A percentile compares a stretch with the other conserved stretches of the same genome.
Evolutionary conservation across 164 flowering plant species (phyloP).

Genomic region (Piper betle): DNA sequence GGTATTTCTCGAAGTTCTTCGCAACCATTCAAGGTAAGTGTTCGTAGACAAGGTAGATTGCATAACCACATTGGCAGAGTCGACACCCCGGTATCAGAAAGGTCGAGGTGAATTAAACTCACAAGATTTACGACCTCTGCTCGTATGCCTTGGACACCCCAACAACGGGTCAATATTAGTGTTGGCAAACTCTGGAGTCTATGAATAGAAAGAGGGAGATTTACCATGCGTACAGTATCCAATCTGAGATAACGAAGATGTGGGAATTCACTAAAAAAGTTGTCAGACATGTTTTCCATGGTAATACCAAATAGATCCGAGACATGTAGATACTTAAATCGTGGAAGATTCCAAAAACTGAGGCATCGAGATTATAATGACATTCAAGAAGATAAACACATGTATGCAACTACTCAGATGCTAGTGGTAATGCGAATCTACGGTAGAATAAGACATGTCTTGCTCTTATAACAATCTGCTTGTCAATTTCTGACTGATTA

Average conservation of each 20-base stretch:
- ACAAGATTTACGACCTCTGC: background rate
- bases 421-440: background rate
- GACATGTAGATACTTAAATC: no score
- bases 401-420: background rate
- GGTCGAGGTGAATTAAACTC: background rate
- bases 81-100: background rate
- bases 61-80: background rate
- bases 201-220: background rate
- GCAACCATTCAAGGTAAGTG: background rate
- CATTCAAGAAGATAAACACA: no score
- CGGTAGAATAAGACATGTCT: background rate
- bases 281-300: background rate
- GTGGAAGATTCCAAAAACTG: no score
- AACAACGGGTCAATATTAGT: background rate
- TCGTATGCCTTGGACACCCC: background rate
- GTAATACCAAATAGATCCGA: background rate
- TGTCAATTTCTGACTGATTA: background rate
- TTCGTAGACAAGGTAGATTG: background rate
- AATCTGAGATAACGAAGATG: slow-evolving; percentile 3
- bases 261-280: background rate
- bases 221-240: background rate
- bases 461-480: background rate
- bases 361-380: background rate
- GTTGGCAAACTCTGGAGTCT: slow-evolving; percentile 1
- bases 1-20: background rate